phyloP scores from a whole-genome alignment of 768 basidiomycete genomes.

The Leccinum disarticulatum region DNA sequence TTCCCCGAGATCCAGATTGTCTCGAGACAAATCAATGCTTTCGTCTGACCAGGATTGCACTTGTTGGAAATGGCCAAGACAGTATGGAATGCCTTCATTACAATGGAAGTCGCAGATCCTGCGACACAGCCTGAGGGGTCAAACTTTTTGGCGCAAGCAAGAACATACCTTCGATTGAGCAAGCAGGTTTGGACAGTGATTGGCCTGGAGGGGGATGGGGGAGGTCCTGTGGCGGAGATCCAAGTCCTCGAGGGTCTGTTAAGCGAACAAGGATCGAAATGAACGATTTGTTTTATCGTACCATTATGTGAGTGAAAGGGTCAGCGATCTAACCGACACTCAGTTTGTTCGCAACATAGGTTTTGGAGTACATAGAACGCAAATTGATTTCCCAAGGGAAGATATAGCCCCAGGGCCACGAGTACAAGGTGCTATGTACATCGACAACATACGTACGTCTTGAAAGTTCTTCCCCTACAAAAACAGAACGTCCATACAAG shows the following conservation, averaged over 20 bases:
- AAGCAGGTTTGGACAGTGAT: conserved; percentile 44
- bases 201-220: conserved; percentile 63
- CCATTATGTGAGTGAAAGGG: neutral
- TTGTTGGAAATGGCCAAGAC: conserved; percentile 75
- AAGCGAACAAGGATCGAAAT: conserved; percentile 4
- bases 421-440: neutral
- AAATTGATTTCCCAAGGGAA: neutral
- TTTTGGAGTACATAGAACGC: neutral
- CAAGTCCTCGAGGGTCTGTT: conserved; percentile 44
- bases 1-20: neutral
- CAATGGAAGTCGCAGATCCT: conserved; percentile 23
- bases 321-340: neutral
- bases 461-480: neutral
- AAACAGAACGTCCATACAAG: neutral
- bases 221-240: conserved; percentile 59
- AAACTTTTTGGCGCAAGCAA: conserved; percentile 30
- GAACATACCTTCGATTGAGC: conserved; percentile 42
- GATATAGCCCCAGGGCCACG: neutral
- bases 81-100: conserved; percentile 63
- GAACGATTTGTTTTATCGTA: neutral
- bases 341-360: neutral
- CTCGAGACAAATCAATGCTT: neutral
- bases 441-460: neutral
- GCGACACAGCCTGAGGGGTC: conserved; percentile 9
- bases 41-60: conserved; percentile 60